Evolutionary conservation across 169 alveolate species (phyloP).

Genomic region (Eimeria mitis): DNA sequence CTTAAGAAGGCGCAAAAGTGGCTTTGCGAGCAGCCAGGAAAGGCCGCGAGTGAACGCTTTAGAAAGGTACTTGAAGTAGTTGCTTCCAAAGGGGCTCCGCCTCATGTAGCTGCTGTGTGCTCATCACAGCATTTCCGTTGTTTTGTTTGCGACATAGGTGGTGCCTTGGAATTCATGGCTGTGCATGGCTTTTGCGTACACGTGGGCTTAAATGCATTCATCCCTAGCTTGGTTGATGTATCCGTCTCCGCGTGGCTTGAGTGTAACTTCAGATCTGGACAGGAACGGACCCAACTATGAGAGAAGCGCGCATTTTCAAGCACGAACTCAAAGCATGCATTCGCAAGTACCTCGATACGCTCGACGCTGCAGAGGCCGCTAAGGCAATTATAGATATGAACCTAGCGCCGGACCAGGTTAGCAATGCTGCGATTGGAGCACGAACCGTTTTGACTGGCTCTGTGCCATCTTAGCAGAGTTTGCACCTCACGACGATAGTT

Average conservation of each 20-base stretch:
- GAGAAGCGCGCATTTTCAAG: slow-evolving; percentile 65
- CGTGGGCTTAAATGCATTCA: background rate
- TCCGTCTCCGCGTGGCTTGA: background rate
- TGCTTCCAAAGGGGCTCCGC: background rate
- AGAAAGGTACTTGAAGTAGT: slow-evolving; percentile 55
- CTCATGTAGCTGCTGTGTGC: background rate
- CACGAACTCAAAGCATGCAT: slow-evolving; percentile 61
- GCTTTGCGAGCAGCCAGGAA: slow-evolving; percentile 70
- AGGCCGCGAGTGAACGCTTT: slow-evolving; percentile 58
- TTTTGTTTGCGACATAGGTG: background rate
- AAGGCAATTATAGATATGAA: slow-evolving; percentile 47
- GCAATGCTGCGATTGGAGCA: background rate
- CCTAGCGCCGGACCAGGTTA: slow-evolving; percentile 78
- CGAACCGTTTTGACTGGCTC: background rate
- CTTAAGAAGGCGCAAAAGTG: slow-evolving; percentile 79
- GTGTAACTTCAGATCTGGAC: slow-evolving; percentile 74
- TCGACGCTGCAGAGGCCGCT: slow-evolving; percentile 65
- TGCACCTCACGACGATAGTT: background rate
- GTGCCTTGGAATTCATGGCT: background rate
- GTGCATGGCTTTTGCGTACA: background rate
- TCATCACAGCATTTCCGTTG: background rate
- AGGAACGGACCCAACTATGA: slow-evolving; percentile 77
- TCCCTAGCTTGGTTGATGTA: background rate
- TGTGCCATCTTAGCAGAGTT: background rate
- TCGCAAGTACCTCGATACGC: slow-evolving; percentile 73